Evolutionary conservation across 345 rosid genomes (phyloP).

Genomic region (Angophora floribunda): DNA sequence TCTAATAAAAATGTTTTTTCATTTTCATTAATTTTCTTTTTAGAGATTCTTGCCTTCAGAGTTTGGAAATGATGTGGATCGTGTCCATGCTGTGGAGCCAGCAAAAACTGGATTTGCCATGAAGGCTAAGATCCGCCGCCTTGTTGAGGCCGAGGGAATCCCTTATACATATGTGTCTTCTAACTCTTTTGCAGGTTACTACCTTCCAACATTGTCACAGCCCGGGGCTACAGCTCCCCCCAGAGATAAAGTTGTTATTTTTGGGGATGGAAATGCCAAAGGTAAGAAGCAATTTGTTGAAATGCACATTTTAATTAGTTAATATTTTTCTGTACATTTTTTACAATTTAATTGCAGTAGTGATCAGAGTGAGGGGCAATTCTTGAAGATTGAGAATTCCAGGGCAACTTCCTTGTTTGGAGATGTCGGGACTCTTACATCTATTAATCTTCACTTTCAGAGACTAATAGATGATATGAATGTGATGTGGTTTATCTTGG

Average conservation of each 20-base stretch:
- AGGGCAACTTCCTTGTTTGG: not conserved
- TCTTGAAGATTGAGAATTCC: not conserved
- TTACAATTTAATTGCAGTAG: not conserved
- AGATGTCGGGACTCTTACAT: not conserved
- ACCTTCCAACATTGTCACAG: not conserved
- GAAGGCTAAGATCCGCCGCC: not conserved
- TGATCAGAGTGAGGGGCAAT: not conserved
- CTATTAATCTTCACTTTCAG: not conserved
- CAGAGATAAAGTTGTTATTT: not conserved
- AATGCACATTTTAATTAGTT: not conserved
- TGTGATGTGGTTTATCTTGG: not conserved
- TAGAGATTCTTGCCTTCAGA: slow-evolving; percentile 5
- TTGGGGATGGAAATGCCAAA: slow-evolving; percentile 1
- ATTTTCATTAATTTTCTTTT: not conserved
- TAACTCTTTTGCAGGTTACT: not conserved
- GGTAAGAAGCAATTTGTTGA: not conserved
- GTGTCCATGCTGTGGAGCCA: not conserved
- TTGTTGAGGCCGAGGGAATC: slow-evolving; percentile 1
- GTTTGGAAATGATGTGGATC: slow-evolving; percentile 2
- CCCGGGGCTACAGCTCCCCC: not conserved
- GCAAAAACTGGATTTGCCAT: not conserved
- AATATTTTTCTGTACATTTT: not conserved
- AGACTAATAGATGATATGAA: not conserved
- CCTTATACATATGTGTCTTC: not conserved
- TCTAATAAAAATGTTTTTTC: not conserved